Evolutionary conservation across 495 filamentous ascomycete genomes (phyloP).

Genomic region (Neurospora pannonica): DNA sequence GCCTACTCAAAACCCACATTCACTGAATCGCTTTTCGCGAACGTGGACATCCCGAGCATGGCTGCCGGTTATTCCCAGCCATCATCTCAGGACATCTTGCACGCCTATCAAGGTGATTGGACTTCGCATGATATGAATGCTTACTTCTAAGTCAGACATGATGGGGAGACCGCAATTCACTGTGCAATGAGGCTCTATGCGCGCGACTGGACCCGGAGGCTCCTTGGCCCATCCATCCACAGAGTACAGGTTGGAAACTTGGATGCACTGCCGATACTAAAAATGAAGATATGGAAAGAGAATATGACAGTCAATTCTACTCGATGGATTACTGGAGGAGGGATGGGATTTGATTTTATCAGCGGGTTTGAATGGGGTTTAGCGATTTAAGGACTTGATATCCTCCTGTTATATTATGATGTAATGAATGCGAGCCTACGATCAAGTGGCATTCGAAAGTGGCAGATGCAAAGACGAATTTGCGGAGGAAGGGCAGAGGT

Average conservation of each 20-base stretch:
- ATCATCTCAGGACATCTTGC: conserved; percentile 30
- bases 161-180: not conserved
- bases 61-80: conserved; percentile 30
- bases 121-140: conserved; percentile 23
- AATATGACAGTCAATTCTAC: not conserved
- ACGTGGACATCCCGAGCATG: conserved; percentile 25
- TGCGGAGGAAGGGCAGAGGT: not conserved
- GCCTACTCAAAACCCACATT: conserved; percentile 22
- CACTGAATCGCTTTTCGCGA: conserved; percentile 26
- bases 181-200: not conserved
- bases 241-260: not conserved
- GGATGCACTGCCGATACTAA: not conserved
- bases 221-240: not conserved
- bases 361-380: not conserved
- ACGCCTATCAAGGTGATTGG: conserved; percentile 32
- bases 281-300: not conserved
- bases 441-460: not conserved
- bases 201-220: not conserved
- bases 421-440: not conserved
- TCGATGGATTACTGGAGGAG: not conserved
- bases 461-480: not conserved
- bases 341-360: not conserved
- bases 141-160: conserved; percentile 9
- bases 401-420: not conserved
- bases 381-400: not conserved